phyloP scores from a whole-genome alignment of 164 flowering plant species.

The Nymphaea thermarum region DNA sequence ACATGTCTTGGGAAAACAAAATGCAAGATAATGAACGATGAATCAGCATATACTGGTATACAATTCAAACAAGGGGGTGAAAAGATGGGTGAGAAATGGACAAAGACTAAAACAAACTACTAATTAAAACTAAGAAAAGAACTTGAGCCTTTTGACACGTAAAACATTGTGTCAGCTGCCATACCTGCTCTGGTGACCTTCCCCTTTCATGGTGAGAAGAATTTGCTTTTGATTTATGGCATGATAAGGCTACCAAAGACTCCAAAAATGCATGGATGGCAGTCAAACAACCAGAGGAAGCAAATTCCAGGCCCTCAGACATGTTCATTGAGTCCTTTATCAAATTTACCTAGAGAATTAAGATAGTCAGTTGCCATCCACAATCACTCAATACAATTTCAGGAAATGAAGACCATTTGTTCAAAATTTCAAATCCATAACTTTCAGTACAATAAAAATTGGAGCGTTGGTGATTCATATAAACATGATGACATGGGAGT shows the following conservation, averaged over 20 bases:
- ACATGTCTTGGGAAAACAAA: no score
- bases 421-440: not conserved
- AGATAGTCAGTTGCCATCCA: not conserved
- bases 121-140: no score
- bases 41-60: no score
- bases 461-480: no score
- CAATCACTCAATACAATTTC: not conserved
- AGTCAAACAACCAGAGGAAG: slow-evolving; percentile 27
- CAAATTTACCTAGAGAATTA: slow-evolving; percentile 32
- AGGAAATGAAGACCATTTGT: not conserved
- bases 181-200: slow-evolving; percentile 40
- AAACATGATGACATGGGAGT: no score
- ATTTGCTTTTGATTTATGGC: slow-evolving; percentile 14
- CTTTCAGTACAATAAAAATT: no score
- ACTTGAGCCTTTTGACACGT: no score
- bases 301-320: slow-evolving; percentile 27
- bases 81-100: no score
- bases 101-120: no score
- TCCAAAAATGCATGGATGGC: slow-evolving; percentile 30
- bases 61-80: no score
- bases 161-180: no score
- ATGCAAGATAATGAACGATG: no score
- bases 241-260: slow-evolving; percentile 17
- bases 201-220: slow-evolving; percentile 10
- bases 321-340: slow-evolving; percentile 26